Base-by-base conservation (phyloP, 2,329 filamentous ascomycete genomes). In the Knufia petricola region DNA sequence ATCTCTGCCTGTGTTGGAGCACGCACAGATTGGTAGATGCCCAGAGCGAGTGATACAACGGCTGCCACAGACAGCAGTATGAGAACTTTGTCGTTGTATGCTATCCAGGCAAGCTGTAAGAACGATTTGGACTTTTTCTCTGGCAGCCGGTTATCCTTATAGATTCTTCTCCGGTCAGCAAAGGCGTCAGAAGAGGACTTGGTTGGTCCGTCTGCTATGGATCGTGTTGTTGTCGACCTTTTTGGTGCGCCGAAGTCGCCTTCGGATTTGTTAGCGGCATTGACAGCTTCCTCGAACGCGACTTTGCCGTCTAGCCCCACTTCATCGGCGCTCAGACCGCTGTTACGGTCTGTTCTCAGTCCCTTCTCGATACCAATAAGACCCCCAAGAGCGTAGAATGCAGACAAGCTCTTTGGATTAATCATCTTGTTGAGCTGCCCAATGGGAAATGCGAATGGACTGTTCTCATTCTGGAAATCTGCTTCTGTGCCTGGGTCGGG, bases 41-140 rank as follows among this genome's bases (percentile, higher is more conserved):
- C 84, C 37, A 87, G 73, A 1, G 77, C 79, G n/a, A 87, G 68
- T 1, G 84, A 86, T 28, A 87, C 78, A 8, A 77, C 71, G 1
- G 84, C 84, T 3, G 82, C 82, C 3, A 77, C 73, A 0, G 80
- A 81, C 42, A 87, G 69, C 1, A 86, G 67, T 45, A 86, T 81
- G 31, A 87, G 70, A 3, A 87, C 78, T 57, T 86, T 86, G 65
- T 87, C 84, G 62, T 87, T 85, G 66, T 85, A 85, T 1, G 83
- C 83, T 58, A 85, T 80, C 84, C 84, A 87, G 57, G 79, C 78
- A 4, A 87, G 68, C 57, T 78, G 70, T 47, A 81, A 67, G 48
- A 87, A 77, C 37, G 71, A 81, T 61, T 84, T 85, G 12, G 79
- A 71, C 59, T 81, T 82, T 57, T 78, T 77, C 53, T 76, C 77